Evolutionary conservation across 768 basidiomycete species (phyloP).

Genomic region (Phallus indusiatus): DNA sequence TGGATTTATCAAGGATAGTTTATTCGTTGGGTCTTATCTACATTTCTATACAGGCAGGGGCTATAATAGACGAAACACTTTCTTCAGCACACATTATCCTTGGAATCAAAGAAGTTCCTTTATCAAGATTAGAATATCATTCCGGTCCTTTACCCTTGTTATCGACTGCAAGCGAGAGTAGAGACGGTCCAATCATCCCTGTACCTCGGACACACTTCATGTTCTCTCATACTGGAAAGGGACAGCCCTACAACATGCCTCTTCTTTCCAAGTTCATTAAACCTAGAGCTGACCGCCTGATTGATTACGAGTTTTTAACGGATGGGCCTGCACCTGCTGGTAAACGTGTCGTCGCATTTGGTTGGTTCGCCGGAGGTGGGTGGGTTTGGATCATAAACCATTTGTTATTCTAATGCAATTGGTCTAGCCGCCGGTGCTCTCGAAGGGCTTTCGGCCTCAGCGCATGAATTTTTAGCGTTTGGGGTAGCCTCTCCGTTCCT

Average conservation of each 20-base stretch:
- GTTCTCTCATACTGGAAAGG: conserved; percentile 90
- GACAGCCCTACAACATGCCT: conserved; percentile 77
- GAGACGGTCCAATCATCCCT: conserved; percentile 6
- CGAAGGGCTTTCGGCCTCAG: conserved; percentile 71
- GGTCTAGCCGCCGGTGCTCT: conserved; percentile 69
- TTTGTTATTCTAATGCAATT: not conserved
- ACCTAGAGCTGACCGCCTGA: conserved; percentile 36
- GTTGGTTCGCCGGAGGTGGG: conserved; percentile 85
- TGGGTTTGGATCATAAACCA: not conserved
- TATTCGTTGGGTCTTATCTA: not conserved
- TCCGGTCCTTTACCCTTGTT: conserved; percentile 24
- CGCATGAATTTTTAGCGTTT: conserved; percentile 65
- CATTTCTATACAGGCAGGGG: conserved; percentile 57
- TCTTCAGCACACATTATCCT: conserved; percentile 62
- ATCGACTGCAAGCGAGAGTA: conserved; percentile 1
- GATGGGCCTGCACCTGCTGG: conserved; percentile 33
- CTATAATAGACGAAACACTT: conserved; percentile 48
- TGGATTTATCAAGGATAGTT: conserved; percentile 13
- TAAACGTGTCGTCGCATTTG: conserved; percentile 81
- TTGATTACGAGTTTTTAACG: conserved; percentile 83
- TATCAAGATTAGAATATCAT: conserved; percentile 39
- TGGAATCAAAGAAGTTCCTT: conserved; percentile 84
- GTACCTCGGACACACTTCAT: conserved; percentile 67
- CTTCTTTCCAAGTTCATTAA: conserved; percentile 59
- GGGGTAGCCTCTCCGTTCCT: conserved; percentile 81